Base-by-base conservation (phyloP, 768 basidiomycete species). In the Boletus patriciae region DNA sequence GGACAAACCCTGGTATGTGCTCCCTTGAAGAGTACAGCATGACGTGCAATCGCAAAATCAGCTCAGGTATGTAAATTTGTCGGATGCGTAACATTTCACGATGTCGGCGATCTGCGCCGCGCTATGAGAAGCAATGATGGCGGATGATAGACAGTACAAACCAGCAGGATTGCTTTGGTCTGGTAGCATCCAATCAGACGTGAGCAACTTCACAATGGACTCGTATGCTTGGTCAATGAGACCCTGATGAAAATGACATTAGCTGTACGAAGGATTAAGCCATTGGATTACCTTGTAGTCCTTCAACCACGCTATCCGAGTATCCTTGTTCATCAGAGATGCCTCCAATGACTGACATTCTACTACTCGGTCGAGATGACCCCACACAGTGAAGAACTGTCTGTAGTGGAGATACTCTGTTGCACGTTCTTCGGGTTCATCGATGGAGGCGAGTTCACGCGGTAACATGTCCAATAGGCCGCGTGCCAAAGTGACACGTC, bases 51-150 rank as follows among this genome's bases (percentile, higher is more conserved):
- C 92, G 85, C 60, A 98, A 79, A 62, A 98, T 83, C 21, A 98
- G 79, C 68, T 97, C 94, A 0, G 94, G 96, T 25, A 97, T 77
- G 71, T 88, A 95, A 31, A 95, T 84, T 64, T 94, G 87, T 41
- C 94, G 84, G 50, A 96, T 88, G n/a, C 88, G 83, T 13, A 82
- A 73, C 45, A 96, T 80, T 59, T 95, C 92, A 21, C 77, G 76
- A 23, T 77, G 77, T 27, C 88, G 79, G 8, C 79, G 80, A 46
- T 85, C 81, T 41, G 73, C 83, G 81, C 5, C 44, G n/a, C 4
- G n/a, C n/a, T 10, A 46, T 63, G 25, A 53, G 36, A 45, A 52
- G 50, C 13, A 50, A 55, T 43, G 13, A 45, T 19, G 40, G 6
- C 7, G 11, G 23, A 16, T 9, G 52, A 33, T 3, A 25, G 10